A percentile compares a stretch with the other conserved stretches of the same genome.
Conservation (phyloP, 495 filamentous ascomycete genomes). For the Corynascus novoguineensis region DNA sequence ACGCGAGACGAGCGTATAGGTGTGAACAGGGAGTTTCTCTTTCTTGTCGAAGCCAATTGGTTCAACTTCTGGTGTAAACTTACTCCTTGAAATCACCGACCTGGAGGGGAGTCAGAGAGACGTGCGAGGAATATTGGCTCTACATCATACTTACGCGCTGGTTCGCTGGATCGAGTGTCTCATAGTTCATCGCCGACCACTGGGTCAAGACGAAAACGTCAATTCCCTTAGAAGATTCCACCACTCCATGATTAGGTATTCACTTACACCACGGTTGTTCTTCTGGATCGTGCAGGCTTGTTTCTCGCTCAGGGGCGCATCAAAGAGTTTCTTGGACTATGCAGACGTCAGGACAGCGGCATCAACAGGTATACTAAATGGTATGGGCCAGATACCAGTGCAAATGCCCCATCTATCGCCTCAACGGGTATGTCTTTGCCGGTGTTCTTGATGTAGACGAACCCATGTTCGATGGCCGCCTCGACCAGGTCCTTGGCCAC, state of each 20-base stretch:
- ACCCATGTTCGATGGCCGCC: constrained; percentile 76
- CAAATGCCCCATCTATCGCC: constrained; percentile 69
- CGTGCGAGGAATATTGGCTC: neutral
- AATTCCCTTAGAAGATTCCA: neutral
- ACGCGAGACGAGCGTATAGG: no score
- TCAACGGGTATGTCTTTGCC: constrained; percentile 58
- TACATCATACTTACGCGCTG: constrained; percentile 57
- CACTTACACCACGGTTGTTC: constrained; percentile 63
- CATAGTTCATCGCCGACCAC: constrained; percentile 84
- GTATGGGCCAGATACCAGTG: constrained; percentile 49
- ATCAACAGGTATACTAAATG: neutral
- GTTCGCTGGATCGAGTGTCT: constrained; percentile 78
- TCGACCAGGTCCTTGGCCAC: constrained; percentile 69
- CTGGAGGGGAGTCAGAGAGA: constrained; percentile 36
- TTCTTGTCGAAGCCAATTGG: no score
- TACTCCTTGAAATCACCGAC: constrained; percentile 93
- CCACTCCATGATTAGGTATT: neutral
- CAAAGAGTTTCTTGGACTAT: constrained; percentile 75
- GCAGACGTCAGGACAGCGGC: neutral
- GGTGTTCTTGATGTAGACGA: constrained; percentile 75
- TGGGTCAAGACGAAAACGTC: constrained; percentile 5
- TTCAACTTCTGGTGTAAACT: no score
- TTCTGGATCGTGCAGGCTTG: constrained; percentile 63
- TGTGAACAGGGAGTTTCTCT: neutral
- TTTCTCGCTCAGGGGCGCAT: constrained; percentile 65